Evolutionary conservation across 371 early-diverging fungal genomes (phyloP).

Genomic region (Blakeslea trispora): DNA sequence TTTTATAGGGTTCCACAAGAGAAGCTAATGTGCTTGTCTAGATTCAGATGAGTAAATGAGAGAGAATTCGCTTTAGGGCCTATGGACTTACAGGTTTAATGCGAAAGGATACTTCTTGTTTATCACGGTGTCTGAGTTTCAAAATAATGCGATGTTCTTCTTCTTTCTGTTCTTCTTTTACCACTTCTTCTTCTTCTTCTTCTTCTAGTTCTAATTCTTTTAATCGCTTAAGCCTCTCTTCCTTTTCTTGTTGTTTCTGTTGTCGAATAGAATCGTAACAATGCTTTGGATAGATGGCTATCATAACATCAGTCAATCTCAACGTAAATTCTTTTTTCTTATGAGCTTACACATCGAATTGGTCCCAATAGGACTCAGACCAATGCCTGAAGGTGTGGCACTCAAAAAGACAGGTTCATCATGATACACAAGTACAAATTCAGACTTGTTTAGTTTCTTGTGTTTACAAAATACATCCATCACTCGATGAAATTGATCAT

Average conservation of each 20-base stretch:
- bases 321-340: not conserved
- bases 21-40: slow-evolving; percentile 9
- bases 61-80: no score
- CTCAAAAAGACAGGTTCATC: slow-evolving; percentile 34
- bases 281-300: slow-evolving; percentile 37
- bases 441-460: slow-evolving; percentile 28
- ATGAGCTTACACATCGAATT: slow-evolving; percentile 30
- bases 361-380: slow-evolving; percentile 24
- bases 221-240: slow-evolving; percentile 15
- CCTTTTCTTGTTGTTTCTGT: slow-evolving; percentile 21
- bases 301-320: not conserved
- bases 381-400: slow-evolving; percentile 42
- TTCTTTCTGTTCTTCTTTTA: slow-evolving; percentile 1
- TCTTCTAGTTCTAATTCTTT: slow-evolving; percentile 9
- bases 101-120: slow-evolving; percentile 27
- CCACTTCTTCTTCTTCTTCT: slow-evolving; percentile 1
- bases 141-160: slow-evolving; percentile 24
- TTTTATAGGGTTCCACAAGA: slow-evolving; percentile 4
- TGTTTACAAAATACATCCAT: slow-evolving; percentile 29
- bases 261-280: slow-evolving; percentile 25
- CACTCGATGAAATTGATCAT: slow-evolving; percentile 34
- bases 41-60: not conserved
- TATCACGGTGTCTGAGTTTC: slow-evolving; percentile 35
- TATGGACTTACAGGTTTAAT: slow-evolving; percentile 41
- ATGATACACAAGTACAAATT: slow-evolving; percentile 37